Base-by-base conservation (phyloP, 352 stramenopile species). In the Pythium scleroteichum region DNA sequence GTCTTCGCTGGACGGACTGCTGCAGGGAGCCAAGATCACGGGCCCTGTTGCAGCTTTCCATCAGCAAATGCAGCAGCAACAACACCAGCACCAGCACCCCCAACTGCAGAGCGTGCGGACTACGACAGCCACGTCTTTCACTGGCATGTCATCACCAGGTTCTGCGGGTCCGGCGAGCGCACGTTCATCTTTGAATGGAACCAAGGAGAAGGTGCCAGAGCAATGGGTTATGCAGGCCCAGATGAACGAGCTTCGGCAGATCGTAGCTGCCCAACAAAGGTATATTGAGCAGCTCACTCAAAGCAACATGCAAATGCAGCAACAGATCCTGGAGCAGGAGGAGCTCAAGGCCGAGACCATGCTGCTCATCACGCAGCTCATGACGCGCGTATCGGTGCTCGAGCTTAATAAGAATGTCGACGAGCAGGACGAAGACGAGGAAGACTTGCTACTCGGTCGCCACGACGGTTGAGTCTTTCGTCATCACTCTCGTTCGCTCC, bases 291-390 rank as follows among this genome's bases (percentile, higher is more conserved):
- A 83, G 49, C 79, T 94, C 32, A 75, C 71, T 23, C 76, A 90
- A 54, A 84, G 57, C 62, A 94, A 91, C 53, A 82, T 88, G 68
- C 74, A 85, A 54, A 79, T 94, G 73, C 82, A 94, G 61, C 82
- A 91, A 62, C 82, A 92, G 56, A 59, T 94, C 32, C 69, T 91
- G 4, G 82, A 92, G 50, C 82, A 92, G 45, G 82, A 92, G 59
- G 82, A 94, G 48, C 67, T 87, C 32, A 91, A 91, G 64, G 81
- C 85, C 63, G 85, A 92, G 69, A 94, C 85, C 51, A 92, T 85
- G 76, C 76, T 90, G 26, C 66, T 94, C 9, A 89, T 94, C 60
- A 94, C 80, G 47, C 80, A 94, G 58, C 69, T 94, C 56, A 92
- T 94, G 82, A 94, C 82, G 23, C 82, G 85, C 46, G 80, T 94